Evolutionary conservation across 192 early-diverging fungal genomes (phyloP).

Genomic region (Podila epigama): DNA sequence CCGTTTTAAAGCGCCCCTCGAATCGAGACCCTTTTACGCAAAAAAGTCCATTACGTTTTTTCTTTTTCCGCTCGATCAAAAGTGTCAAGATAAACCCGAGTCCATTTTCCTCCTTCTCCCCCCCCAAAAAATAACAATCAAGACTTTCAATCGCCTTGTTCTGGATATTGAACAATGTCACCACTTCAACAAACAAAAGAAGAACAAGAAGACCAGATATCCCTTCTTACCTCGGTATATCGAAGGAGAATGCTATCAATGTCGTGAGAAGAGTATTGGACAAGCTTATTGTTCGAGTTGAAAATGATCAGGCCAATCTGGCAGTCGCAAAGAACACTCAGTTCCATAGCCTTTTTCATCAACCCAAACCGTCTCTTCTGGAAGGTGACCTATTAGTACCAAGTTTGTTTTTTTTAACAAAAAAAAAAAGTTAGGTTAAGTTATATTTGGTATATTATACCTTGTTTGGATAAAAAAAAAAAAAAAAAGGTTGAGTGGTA

Average conservation of each 20-base stretch:
- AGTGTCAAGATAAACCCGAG: no score
- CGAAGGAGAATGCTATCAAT: constrained; percentile 92
- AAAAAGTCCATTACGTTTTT: no score
- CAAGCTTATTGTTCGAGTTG: constrained; percentile 90
- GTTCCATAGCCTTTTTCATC: constrained; percentile 97
- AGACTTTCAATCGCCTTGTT: not conserved
- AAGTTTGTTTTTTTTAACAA: not conserved
- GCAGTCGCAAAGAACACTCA: constrained; percentile 93
- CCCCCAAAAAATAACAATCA: not conserved
- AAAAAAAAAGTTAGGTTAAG: not conserved
- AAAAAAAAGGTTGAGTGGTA: constrained; percentile 1
- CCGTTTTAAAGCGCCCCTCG: no score
- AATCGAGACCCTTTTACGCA: no score
- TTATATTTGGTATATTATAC: not conserved
- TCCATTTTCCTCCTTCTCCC: no score
- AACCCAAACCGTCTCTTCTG: constrained; percentile 93
- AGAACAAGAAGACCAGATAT: not conserved
- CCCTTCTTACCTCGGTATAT: constrained; percentile 73
- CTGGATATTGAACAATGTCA: no score
- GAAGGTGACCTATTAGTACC: constrained; percentile 78
- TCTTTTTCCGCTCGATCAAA: no score
- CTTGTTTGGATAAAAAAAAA: constrained; percentile 13
- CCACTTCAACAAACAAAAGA: no score
- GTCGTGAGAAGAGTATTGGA: constrained; percentile 92
- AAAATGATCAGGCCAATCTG: constrained; percentile 96